Conservation (phyloP, 2,329 filamentous ascomycete species). For the Cryphonectria nitschkei region DNA sequence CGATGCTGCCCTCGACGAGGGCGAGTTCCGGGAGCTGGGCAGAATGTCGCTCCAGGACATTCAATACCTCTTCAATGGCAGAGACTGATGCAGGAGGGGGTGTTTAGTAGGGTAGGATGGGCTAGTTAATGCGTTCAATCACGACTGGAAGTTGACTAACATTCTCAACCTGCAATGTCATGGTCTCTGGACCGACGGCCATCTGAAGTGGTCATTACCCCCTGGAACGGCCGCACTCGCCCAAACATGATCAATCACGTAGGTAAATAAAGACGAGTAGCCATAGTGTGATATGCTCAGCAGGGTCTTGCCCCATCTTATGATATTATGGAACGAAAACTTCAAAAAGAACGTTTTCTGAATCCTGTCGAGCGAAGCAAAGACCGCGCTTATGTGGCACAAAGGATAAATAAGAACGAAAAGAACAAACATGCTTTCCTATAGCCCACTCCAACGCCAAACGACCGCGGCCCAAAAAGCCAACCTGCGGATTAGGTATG, state of each 20-base stretch:
- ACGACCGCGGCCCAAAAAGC: background rate
- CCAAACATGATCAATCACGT: background rate
- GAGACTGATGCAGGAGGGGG: background rate
- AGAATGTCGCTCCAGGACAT: slow-evolving; percentile 70
- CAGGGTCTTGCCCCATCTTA: background rate
- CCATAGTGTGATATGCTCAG: background rate
- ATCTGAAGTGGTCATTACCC: background rate
- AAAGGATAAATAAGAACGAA: background rate
- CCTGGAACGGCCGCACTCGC: background rate
- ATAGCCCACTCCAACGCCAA: background rate
- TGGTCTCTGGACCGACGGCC: no score
- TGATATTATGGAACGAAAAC: background rate
- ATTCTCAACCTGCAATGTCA: no score
- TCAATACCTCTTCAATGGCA: slow-evolving; percentile 63
- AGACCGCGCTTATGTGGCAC: background rate
- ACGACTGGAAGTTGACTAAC: no score
- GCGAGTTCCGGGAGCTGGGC: slow-evolving; percentile 66
- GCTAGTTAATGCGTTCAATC: no score
- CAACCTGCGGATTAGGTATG: background rate
- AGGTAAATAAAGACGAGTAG: background rate
- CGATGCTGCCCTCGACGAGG: slow-evolving; percentile 78
- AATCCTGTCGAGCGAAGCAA: background rate
- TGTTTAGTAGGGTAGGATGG: no score
- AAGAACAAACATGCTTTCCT: background rate
- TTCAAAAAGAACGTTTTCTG: background rate